These are phyloP conservation scores for Cupressus sempervirens DNA, from an alignment of 75 land plant genomes.

Conservation along the genomic window DNA sequence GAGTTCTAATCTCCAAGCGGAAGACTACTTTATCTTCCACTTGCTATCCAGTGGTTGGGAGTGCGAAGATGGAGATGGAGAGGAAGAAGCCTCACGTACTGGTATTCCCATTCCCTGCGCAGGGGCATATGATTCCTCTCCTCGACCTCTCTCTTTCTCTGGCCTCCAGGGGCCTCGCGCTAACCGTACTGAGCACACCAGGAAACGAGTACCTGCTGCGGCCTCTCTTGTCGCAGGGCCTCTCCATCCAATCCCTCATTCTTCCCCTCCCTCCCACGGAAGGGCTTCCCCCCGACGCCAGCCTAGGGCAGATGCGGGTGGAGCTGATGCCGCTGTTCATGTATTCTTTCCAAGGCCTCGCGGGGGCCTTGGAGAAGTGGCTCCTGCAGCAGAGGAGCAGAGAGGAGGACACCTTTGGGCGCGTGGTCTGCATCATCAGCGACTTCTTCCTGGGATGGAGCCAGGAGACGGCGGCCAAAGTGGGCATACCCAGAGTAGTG, in stretches of 20 bases:
- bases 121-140: slow-evolving; percentile 55
- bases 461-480: slow-evolving; percentile 28
- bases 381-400: slow-evolving; percentile 10
- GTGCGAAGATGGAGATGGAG: too few species aligned
- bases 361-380: slow-evolving; percentile 13
- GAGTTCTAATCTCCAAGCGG: too few species aligned
- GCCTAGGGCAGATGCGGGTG: neutral
- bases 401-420: neutral
- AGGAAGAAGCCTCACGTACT: slow-evolving; percentile 7
- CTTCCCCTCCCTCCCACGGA: slow-evolving; percentile 13
- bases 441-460: slow-evolving; percentile 76
- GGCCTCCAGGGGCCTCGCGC: slow-evolving; percentile 17
- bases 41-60: too few species aligned
- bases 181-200: slow-evolving; percentile 22
- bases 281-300: neutral
- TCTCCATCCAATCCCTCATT: neutral
- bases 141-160: slow-evolving; percentile 32
- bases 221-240: slow-evolving; percentile 24
- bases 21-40: too few species aligned
- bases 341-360: neutral
- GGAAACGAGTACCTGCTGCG: slow-evolving; percentile 5
- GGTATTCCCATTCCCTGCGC: slow-evolving; percentile 35
- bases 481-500: slow-evolving; percentile 33
- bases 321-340: neutral
- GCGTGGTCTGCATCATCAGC: slow-evolving; percentile 40